These are phyloP conservation scores for Phoenix dactylifera DNA, from an alignment of 176 grass and related monocot genomes.

Conservation along the genomic window DNA sequence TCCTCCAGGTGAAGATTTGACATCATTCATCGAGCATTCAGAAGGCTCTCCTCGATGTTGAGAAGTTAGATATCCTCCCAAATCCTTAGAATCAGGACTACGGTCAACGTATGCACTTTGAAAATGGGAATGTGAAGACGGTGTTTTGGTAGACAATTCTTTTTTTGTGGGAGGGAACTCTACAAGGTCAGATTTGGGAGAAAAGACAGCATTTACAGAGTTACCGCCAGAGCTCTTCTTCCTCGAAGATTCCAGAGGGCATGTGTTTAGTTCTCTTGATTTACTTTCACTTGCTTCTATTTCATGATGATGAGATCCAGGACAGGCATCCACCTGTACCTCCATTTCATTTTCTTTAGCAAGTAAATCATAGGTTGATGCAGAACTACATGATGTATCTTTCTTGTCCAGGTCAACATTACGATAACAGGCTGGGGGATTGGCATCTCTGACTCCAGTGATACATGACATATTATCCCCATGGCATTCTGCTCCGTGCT, in stretches of 20 bases:
- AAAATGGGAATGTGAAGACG: neutral
- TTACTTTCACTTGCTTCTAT: constrained; percentile 5
- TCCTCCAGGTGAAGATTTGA: constrained; percentile 6
- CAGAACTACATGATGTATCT: constrained; percentile 33
- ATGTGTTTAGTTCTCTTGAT: constrained; percentile 17
- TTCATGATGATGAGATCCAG: neutral
- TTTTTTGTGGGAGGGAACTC: constrained; percentile 14
- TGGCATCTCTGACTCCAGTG: constrained; percentile 29
- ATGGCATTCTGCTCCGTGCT: constrained; percentile 23
- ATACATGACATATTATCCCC: constrained; percentile 55
- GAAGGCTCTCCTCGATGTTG: constrained; percentile 24
- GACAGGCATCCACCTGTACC: neutral
- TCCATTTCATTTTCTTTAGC: constrained; percentile 20
- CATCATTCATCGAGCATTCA: constrained; percentile 14
- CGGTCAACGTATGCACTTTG: neutral
- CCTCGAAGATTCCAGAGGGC: constrained; percentile 21
- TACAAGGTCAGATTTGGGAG: constrained; percentile 8
- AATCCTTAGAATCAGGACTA: neutral
- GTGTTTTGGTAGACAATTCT: neutral
- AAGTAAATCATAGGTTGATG: constrained; percentile 37
- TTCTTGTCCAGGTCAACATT: constrained; percentile 18
- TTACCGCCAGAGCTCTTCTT: constrained; percentile 25
- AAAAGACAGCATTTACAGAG: constrained; percentile 14
- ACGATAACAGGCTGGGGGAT: neutral
- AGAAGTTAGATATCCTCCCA: constrained; percentile 9